Evolutionary conservation across 2,329 filamentous ascomycete genomes (phyloP).

Genomic region (Ilyonectria robusta): DNA sequence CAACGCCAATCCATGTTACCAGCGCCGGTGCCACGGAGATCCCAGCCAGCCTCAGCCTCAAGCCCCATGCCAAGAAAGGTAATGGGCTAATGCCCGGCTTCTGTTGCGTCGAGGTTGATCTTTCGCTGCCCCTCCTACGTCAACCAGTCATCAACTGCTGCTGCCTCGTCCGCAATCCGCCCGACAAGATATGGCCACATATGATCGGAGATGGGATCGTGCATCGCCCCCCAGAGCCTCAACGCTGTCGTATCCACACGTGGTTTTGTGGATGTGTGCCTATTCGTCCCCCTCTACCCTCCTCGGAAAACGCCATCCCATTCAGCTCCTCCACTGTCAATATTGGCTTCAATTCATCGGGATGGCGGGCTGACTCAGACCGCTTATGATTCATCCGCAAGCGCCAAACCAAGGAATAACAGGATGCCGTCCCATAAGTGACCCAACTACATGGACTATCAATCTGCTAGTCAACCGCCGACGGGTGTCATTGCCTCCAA

Average conservation of each 20-base stretch:
- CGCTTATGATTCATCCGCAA: constrained; percentile 9
- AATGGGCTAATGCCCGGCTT: constrained; percentile 6
- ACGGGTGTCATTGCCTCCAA: constrained; percentile 2
- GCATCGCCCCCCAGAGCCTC: constrained; percentile 27
- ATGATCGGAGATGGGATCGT: constrained; percentile 24
- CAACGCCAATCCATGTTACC: constrained; percentile 10
- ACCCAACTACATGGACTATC: constrained; percentile 3
- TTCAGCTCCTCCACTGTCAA: constrained; percentile 30
- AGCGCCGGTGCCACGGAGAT: constrained; percentile 9
- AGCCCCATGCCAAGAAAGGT: not conserved
- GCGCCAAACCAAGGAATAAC: not conserved
- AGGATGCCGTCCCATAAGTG: not conserved
- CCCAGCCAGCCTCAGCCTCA: constrained; percentile 27
- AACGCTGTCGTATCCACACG: constrained; percentile 32
- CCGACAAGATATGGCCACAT: constrained; percentile 12
- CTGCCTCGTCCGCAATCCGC: constrained; percentile 7
- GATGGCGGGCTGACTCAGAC: constrained; percentile 32
- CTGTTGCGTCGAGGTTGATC: constrained; percentile 21
- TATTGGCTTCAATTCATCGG: constrained; percentile 25
- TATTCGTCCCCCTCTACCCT: constrained; percentile 1
- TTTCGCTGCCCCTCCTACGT: constrained; percentile 25
- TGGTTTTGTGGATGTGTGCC: constrained; percentile 17
- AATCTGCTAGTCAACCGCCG: constrained; percentile 9
- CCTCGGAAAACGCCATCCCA: constrained; percentile 19
- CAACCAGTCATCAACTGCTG: constrained; percentile 12